Evolutionary conservation across 805 yeast genomes (phyloP), one percentile per base, ranked within the genome.

Genomic region (Ogataea populi-albae): DNA sequence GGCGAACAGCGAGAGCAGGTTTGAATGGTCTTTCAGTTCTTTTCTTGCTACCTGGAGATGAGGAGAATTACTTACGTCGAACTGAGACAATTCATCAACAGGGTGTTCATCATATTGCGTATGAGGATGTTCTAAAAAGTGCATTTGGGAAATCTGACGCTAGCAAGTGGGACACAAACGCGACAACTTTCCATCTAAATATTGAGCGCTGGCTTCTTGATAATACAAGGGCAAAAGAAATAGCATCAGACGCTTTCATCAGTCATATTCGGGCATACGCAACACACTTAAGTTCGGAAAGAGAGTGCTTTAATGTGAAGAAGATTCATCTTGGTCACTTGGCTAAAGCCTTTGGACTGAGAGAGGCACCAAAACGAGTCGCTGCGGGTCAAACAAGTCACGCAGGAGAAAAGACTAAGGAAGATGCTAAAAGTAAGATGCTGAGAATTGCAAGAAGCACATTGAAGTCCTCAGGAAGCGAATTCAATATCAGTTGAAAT

Each of bases 1-100:
- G 99, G 35, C 79, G 99, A 67, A 88, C 98, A 9, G 99, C 99
- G 6, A 80, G 99, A 65, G 95, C 94, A n/a, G 98, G 98, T 45
- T 73, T 79, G 29, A 61, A 66, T 25, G 99, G 99, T 58, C 71
- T 71, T 24, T 84, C 97, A 1, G 59, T 78, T 2, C 61, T 93
- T 39, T 87, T 91, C 54, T 65, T 93, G 26, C 65, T 91, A 21
- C 98, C 99, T 1, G 95, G 96, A 1, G 73, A 68, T 41, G 98
- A 91, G 61, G 98, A 91, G 64, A 79, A 77, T 10, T 91, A 88
- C 53, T 66, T 83, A 43, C 84, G 78, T 16, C 74, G 73, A 35
- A 70, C 85, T 30, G 69, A 67, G 30, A 67, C 71, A 4, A 66
- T 69, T 30, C 94, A 84, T 59, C 71, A 75, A 16, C 35, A 40